phyloP scores from a whole-genome alignment of 768 basidiomycete genomes.

The Boletales sp. region DNA sequence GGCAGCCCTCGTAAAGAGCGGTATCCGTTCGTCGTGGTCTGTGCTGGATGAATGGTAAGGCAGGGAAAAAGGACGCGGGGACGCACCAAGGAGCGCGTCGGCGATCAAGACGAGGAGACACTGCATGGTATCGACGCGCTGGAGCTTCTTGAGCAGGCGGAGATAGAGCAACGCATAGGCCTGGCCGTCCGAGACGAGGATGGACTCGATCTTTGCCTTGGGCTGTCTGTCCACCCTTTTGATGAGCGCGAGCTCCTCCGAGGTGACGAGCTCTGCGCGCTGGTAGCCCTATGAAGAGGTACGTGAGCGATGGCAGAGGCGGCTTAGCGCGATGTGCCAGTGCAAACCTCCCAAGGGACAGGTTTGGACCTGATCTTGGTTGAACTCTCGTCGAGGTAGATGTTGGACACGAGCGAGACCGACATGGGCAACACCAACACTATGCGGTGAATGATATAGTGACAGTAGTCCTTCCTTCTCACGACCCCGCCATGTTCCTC shows the following conservation, averaged over 20 bases:
- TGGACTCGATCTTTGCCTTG: conserved; percentile 66
- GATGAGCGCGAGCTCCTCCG: conserved; percentile 81
- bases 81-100: conserved; percentile 79
- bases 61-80: too few relatives aligned
- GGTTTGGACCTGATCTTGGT: conserved; percentile 86
- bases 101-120: conserved; percentile 82
- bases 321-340: conserved; percentile 8
- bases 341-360: conserved; percentile 90
- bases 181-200: conserved; percentile 78
- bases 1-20: conserved; percentile 61
- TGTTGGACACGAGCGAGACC: conserved; percentile 71
- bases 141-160: conserved; percentile 81
- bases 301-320: neutral
- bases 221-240: conserved; percentile 89
- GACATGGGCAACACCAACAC: too few relatives aligned
- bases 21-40: conserved; percentile 89
- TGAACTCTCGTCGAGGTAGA: conserved; percentile 83
- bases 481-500: conserved; percentile 24
- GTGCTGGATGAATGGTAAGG: neutral
- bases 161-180: conserved; percentile 88
- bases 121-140: conserved; percentile 84
- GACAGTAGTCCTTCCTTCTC: conserved; percentile 46
- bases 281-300: conserved; percentile 76
- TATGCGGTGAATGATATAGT: too few relatives aligned
- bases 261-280: conserved; percentile 84